These are phyloP conservation scores for Aechmea fasciata DNA, from an alignment of 176 grass and related monocot genomes.

Conservation along the genomic window DNA sequence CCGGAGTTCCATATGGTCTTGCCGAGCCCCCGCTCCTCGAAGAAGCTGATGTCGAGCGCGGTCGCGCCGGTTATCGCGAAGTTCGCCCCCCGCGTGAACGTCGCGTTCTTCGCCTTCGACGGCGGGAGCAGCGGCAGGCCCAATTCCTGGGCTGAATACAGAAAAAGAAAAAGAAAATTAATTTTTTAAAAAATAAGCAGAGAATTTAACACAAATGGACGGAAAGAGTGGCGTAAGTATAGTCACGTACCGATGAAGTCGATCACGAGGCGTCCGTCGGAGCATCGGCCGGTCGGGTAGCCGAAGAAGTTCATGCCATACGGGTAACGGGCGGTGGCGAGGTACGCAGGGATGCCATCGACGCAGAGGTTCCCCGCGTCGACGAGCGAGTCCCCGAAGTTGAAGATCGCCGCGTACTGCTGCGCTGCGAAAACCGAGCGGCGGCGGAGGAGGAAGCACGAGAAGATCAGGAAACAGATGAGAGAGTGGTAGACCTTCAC, in stretches of 20 bases:
- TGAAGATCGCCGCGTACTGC: conserved; percentile 78
- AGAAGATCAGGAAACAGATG: conserved; percentile 12
- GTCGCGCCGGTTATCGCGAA: conserved; percentile 83
- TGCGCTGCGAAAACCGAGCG: conserved; percentile 7
- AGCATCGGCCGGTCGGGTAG: conserved; percentile 72
- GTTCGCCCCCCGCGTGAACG: conserved; percentile 73
- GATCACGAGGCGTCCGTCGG: conserved; percentile 64
- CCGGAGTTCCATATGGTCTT: conserved; percentile 68
- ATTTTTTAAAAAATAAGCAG: neutral
- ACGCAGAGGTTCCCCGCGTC: conserved; percentile 67
- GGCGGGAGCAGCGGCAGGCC: conserved; percentile 68
- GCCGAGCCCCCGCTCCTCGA: conserved; percentile 38
- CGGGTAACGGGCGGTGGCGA: conserved; percentile 51
- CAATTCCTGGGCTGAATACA: conserved; percentile 58
- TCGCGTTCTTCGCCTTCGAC: conserved; percentile 61
- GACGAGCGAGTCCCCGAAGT: conserved; percentile 72
- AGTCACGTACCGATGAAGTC: conserved; percentile 60
- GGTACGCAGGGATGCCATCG: conserved; percentile 65
- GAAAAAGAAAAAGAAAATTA: too few species aligned
- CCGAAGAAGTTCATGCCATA: conserved; percentile 81
- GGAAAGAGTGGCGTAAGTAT: too few species aligned
- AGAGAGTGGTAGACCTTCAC: neutral
- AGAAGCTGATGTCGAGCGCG: conserved; percentile 61
- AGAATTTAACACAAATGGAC: neutral
- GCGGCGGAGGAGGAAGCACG: conserved; percentile 8